A percentile compares a stretch with the other conserved stretches of the same genome.
Conservation (phyloP, 371 early-diverging fungal species). For the Choanephora cucurbitarum region DNA sequence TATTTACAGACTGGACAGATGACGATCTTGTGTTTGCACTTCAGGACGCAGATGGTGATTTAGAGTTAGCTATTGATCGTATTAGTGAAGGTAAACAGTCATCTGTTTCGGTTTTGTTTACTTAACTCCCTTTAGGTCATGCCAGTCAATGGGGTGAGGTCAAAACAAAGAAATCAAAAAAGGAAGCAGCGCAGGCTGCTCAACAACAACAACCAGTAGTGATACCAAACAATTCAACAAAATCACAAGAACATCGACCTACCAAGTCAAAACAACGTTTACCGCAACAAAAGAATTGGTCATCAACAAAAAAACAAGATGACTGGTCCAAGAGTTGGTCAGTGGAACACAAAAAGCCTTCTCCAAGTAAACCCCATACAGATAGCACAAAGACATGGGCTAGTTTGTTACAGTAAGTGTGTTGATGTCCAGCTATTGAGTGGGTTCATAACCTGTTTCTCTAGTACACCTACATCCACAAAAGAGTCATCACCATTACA, state of each 20-base stretch:
- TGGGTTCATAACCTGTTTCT: background rate
- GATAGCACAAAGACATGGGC: conserved; percentile 63
- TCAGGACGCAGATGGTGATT: conserved; percentile 85
- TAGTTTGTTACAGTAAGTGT: conserved; percentile 69
- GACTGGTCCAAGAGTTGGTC: too few relatives aligned
- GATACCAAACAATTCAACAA: conserved; percentile 4
- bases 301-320: conserved; percentile 2
- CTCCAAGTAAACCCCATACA: too few relatives aligned
- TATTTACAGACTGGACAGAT: conserved; percentile 91
- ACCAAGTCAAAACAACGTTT: too few relatives aligned
- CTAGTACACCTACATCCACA: conserved; percentile 11
- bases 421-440: background rate
- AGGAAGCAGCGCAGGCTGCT: conserved; percentile 28
- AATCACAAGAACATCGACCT: too few relatives aligned
- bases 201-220: conserved; percentile 15
- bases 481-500: conserved; percentile 7
- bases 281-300: background rate
- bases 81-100: conserved; percentile 88
- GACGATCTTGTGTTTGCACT: conserved; percentile 84
- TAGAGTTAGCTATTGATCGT: conserved; percentile 77
- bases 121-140: too few relatives aligned
- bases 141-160: conserved; percentile 92
- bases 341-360: conserved; percentile 13
- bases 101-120: too few relatives aligned
- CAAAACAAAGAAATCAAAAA: conserved; percentile 74